Conservation (phyloP, 805 yeast genomes). For the Barnettozyma botsteinii region DNA sequence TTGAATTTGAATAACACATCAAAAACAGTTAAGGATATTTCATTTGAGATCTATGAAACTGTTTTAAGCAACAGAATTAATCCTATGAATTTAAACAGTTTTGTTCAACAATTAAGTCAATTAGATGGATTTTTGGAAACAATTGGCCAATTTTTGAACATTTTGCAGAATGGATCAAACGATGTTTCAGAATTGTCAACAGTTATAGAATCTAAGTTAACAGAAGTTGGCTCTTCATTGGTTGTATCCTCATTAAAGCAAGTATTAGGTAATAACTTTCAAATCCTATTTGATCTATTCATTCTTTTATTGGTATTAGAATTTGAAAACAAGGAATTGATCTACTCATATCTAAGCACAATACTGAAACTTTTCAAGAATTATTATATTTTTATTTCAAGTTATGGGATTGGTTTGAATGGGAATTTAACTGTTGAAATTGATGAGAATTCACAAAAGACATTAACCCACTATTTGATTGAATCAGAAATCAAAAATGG, state of each 20-base stretch:
- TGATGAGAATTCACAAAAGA: conserved; percentile 13
- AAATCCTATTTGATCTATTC: conserved; percentile 29
- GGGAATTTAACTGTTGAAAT: conserved; percentile 13
- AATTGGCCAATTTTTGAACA: conserved; percentile 33
- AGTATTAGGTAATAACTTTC: conserved; percentile 25
- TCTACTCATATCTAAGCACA: conserved; percentile 14
- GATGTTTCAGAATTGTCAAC: not conserved
- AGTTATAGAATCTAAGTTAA: conserved; percentile 18
- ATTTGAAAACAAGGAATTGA: conserved; percentile 27
- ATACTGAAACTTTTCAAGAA: conserved; percentile 16
- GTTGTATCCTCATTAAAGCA: conserved; percentile 26
- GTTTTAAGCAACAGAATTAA: conserved; percentile 38
- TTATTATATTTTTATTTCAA: conserved; percentile 15
- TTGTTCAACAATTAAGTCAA: conserved; percentile 36
- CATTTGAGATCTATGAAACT: conserved; percentile 34
- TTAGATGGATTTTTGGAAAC: conserved; percentile 32
- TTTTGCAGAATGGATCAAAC: conserved; percentile 14
- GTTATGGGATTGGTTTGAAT: conserved; percentile 16
- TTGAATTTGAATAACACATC: conserved; percentile 5
- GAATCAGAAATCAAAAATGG: conserved; percentile 12
- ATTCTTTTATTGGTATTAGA: conserved; percentile 33
- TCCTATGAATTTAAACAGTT: conserved; percentile 29
- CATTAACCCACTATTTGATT: conserved; percentile 2
- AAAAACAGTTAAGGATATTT: conserved; percentile 29
- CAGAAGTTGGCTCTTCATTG: conserved; percentile 20